Percentiles rank a stretch among this genome's conserved stretches.
Conservation (phyloP, 208 protist genomes). For the Acanthamoeba lenticulata region DNA sequence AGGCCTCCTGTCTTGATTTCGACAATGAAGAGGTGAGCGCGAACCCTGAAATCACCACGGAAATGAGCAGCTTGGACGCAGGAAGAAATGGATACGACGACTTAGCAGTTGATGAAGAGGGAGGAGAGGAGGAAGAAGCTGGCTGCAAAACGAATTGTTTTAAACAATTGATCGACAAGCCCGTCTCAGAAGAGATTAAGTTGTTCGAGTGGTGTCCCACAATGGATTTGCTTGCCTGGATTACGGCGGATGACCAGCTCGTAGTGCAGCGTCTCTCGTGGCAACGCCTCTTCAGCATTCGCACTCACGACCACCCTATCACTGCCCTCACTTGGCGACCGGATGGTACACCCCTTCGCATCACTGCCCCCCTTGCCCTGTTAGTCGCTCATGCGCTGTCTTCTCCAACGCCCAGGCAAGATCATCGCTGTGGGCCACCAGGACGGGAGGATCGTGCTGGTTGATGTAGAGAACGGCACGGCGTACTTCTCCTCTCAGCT, state of each 20-base stretch:
- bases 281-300: conserved; percentile 65
- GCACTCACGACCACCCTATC: not conserved
- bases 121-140: not conserved
- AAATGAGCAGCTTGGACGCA: not conserved
- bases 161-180: conserved; percentile 31
- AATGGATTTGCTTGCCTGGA: conserved; percentile 55
- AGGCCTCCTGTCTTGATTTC: not conserved
- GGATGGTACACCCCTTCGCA: not conserved
- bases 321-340: conserved; percentile 56
- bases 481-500: conserved; percentile 53
- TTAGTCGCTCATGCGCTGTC: not conserved
- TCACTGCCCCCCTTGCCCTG: not conserved
- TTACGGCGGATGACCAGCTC: conserved; percentile 57
- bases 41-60: not conserved
- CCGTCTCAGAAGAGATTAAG: conserved; percentile 43
- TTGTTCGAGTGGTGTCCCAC: conserved; percentile 59
- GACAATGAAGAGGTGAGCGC: not conserved
- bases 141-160: not conserved
- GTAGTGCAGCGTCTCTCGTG: conserved; percentile 46
- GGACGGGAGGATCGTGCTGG: conserved; percentile 26
- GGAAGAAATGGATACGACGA: not conserved
- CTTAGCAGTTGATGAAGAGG: not conserved
- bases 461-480: conserved; percentile 43
- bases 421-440: conserved; percentile 50
- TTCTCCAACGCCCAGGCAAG: not conserved